Base-by-base conservation (phyloP, 2,329 filamentous ascomycete genomes). In the Ceratocystis ficicola region DNA sequence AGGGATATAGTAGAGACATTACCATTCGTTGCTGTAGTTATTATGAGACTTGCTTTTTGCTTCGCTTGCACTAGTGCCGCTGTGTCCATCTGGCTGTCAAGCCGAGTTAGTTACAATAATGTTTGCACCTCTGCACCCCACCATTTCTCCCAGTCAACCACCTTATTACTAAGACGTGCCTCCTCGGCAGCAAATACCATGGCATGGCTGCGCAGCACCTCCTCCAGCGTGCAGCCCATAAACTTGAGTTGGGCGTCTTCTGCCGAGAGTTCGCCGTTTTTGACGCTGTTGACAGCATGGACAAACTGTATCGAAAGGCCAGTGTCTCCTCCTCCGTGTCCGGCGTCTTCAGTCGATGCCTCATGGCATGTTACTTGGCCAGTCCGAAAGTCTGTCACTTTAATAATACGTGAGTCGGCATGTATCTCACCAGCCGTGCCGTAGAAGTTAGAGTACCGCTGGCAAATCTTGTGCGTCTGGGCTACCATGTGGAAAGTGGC, bases 171-270 rank as follows among this genome's bases (percentile, higher is more conserved):
- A 62, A 78, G 79, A 71, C 93, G 83, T 4, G 93, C 90, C 71
- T 95, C 88, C 76, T 97, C 94, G 0, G 93, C 94, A 28, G 90
- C 92, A 78, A 96, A 99, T 0, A 96, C 93, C 76, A 94, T 83
- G 1, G 89, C 92, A 76, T 97, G 94, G 72, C 90, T 95, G 62
- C 88, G 81, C n/a, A 97, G 81, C 1, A 88, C 84, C 72, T 97
- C 94, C 66, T 96, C 90, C 6, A 96, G 76, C 12, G 87, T 88
- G 75, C 90, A 95, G 0, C 90, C 91, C 30, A 97, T 79, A 72
- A 86, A 84, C 71, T 85, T 79, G 66, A 80, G 79, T 79, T 97
- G 93, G 1, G 92, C 92, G 68, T 81, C 81, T 50, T 81, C 77
- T 0, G 88, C 86, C 32, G 78, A 75, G 83, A 86, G 84, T 0